Conservation (phyloP, 169 alveolate species). For the Cryptosporidium tyzzeri region DNA sequence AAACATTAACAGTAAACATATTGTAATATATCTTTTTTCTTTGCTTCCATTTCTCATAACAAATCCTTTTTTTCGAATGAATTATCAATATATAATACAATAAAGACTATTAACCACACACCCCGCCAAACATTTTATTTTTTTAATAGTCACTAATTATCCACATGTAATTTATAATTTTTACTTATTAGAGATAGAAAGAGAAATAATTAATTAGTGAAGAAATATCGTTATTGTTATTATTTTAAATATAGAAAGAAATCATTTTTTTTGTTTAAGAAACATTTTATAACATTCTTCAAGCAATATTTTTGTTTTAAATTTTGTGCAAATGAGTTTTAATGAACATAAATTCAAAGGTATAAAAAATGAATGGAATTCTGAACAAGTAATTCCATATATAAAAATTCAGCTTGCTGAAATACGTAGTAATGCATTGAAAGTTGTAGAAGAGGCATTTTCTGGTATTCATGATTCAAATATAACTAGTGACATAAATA, state of each 20-base stretch:
- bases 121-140: not conserved
- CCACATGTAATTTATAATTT: constrained; percentile 26
- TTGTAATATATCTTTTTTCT: not conserved
- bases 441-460: constrained; percentile 39
- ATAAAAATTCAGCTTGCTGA: constrained; percentile 30
- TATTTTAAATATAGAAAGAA: not conserved
- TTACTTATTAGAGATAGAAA: not conserved
- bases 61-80: not conserved
- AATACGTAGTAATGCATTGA: constrained; percentile 42
- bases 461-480: constrained; percentile 4
- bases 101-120: not conserved
- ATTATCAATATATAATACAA: not conserved
- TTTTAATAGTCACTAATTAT: constrained; percentile 15
- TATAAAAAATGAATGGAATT: constrained; percentile 31
- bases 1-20: no score
- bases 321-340: not conserved
- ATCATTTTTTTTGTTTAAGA: not conserved
- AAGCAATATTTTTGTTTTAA: not conserved
- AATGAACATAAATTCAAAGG: not conserved
- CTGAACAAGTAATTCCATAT: constrained; percentile 42
- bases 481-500: not conserved
- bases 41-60: not conserved
- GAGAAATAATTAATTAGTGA: not conserved
- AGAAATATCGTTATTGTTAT: no score
- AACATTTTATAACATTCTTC: not conserved